phyloP scores from a whole-genome alignment of 352 stramenopile species.

The Pythium angustatum region DNA sequence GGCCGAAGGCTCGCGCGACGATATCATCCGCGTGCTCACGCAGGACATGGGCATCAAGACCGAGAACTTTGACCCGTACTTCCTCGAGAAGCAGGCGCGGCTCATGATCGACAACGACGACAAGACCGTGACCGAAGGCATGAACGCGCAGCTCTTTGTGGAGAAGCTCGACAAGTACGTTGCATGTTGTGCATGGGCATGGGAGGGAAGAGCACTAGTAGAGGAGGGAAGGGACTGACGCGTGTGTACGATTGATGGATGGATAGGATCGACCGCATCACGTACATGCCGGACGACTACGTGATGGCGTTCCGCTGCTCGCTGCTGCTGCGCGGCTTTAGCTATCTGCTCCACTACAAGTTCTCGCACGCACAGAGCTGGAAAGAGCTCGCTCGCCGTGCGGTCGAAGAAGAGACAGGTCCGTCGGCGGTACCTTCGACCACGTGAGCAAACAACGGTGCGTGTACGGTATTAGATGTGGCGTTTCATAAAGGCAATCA shows the following conservation, averaged over 20 bases:
- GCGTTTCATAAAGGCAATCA: conserved; percentile 7
- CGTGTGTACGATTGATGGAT: conserved; percentile 1
- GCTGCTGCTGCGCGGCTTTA: conserved; percentile 83
- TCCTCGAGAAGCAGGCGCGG: conserved; percentile 79
- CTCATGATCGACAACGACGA: conserved; percentile 90
- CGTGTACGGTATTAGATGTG: background rate
- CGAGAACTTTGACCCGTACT: conserved; percentile 78
- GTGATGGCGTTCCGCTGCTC: conserved; percentile 88
- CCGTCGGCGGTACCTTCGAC: background rate
- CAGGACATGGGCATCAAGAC: conserved; percentile 79
- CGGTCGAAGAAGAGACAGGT: conserved; percentile 50
- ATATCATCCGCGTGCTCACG: conserved; percentile 76
- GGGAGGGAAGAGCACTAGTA: no score
- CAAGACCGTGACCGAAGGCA: conserved; percentile 71
- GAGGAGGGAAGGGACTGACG: no score
- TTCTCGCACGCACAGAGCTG: conserved; percentile 86
- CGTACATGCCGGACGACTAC: conserved; percentile 83
- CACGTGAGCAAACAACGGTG: no score
- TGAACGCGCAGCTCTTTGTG: conserved; percentile 86
- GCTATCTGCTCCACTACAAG: conserved; percentile 83
- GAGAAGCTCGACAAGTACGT: conserved; percentile 79
- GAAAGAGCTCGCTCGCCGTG: conserved; percentile 61
- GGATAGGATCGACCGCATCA: conserved; percentile 72
- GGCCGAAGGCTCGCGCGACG: conserved; percentile 63
- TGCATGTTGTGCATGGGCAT: no score